phyloP scores from a whole-genome alignment of 257 asterid genomes.

The Solanum gandarillasii region DNA sequence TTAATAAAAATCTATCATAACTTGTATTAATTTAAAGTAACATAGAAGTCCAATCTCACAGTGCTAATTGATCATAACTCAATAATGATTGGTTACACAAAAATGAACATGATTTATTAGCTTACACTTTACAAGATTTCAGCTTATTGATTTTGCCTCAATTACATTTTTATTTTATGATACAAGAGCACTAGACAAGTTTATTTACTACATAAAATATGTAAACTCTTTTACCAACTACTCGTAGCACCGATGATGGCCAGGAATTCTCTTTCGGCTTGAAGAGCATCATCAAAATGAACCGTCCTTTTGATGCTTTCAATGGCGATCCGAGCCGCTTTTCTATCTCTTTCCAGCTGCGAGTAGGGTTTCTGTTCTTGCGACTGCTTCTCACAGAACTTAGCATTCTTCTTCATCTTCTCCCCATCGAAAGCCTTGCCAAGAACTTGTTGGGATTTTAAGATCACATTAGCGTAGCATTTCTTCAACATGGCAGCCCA shows the following conservation, averaged over 20 bases:
- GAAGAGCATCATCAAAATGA: not conserved
- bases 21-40: too few relatives aligned
- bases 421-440: not conserved
- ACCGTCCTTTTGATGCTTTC: not conserved
- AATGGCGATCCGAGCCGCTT: not conserved
- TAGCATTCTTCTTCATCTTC: not conserved
- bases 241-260: not conserved
- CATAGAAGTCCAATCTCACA: not conserved
- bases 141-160: not conserved
- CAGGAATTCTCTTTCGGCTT: not conserved
- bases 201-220: not conserved
- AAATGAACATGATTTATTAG: not conserved
- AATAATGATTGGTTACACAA: too few relatives aligned
- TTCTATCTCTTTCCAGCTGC: not conserved
- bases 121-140: not conserved
- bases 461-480: not conserved
- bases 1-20: too few relatives aligned
- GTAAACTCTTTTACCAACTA: not conserved
- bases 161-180: not conserved
- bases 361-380: not conserved
- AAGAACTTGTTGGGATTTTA: not conserved
- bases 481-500: not conserved
- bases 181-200: not conserved
- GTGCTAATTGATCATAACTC: not conserved
- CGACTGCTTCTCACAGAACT: not conserved